Conservation (phyloP, 805 yeast genomes). For the Yamadazyma endophytica region DNA sequence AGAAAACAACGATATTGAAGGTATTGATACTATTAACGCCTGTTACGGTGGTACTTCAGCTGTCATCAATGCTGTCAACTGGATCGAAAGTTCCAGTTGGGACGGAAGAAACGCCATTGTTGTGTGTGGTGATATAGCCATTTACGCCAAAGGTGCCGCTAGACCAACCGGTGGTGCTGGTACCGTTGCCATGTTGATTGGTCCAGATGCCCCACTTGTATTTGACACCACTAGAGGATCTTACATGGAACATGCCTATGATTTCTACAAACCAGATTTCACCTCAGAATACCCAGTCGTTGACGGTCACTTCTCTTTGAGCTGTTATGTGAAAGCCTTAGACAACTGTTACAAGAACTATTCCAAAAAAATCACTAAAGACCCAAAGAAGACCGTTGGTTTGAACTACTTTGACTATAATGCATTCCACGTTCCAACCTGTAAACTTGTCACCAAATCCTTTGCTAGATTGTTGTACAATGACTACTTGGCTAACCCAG, state of each 20-base stretch:
- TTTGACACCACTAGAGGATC: conserved; percentile 88
- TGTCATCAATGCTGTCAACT: conserved; percentile 85
- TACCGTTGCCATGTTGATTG: conserved; percentile 87
- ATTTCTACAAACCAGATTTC: conserved; percentile 97
- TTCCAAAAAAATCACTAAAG: conserved; percentile 62
- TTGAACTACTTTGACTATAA: conserved; percentile 82
- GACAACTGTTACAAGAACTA: conserved; percentile 82
- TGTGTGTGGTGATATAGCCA: conserved; percentile 96
- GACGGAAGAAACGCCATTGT: conserved; percentile 98
- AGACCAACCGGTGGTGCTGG: conserved; percentile 99
- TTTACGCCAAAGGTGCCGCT: conserved; percentile 95
- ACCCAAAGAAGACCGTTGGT: conserved; percentile 51
- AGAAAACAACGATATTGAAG: conserved; percentile 88
- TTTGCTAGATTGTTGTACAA: conserved; percentile 88
- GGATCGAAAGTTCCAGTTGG: conserved; percentile 96
- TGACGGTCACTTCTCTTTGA: conserved; percentile 92
- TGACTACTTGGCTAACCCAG: conserved; percentile 75
- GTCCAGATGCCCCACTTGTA: conserved; percentile 96
- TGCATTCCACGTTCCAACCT: conserved; percentile 97
- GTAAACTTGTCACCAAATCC: conserved; percentile 90
- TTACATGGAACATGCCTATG: conserved; percentile 95
- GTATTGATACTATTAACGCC: conserved; percentile 93
- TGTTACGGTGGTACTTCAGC: conserved; percentile 99
- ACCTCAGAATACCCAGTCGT: conserved; percentile 95
- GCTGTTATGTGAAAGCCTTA: conserved; percentile 91